Conservation (phyloP, 2,329 filamentous ascomycete genomes). For the Lasiodiplodia gonubiensis region DNA sequence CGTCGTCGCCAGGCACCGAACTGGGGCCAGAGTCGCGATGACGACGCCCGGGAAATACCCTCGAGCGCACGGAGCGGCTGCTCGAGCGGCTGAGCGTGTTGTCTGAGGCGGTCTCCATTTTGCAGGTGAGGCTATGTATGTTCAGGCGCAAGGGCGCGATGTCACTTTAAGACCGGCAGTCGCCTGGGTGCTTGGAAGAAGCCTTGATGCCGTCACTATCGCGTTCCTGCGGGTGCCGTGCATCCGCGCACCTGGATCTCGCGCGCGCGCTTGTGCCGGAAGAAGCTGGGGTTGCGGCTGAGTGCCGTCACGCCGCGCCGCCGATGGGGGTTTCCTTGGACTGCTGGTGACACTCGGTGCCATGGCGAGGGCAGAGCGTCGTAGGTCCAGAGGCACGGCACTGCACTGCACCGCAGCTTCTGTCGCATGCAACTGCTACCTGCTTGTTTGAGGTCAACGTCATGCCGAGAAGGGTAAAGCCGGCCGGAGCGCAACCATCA, state of each 20-base stretch:
- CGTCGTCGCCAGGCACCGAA: constrained; percentile 33
- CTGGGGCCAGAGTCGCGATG: constrained; percentile 39
- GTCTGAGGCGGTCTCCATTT: constrained; percentile 25
- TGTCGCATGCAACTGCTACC: constrained; percentile 13
- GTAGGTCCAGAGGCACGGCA: not conserved
- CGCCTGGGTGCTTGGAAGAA: constrained; percentile 5
- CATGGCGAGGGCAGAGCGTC: not conserved
- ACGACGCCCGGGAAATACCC: constrained; percentile 35
- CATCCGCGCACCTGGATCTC: constrained; percentile 7
- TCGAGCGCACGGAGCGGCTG: constrained; percentile 33
- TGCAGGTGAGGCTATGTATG: not conserved
- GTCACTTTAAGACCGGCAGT: constrained; percentile 10
- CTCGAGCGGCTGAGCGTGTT: constrained; percentile 24
- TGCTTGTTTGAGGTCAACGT: constrained; percentile 18
- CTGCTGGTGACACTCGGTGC: constrained; percentile 2
- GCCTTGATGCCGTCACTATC: constrained; percentile 16
- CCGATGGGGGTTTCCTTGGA: not conserved
- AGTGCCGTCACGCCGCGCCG: constrained; percentile 15
- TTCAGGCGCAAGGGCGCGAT: not conserved
- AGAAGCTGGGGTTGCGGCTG: constrained; percentile 19
- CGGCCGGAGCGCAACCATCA: not conserved
- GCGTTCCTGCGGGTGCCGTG: constrained; percentile 17
- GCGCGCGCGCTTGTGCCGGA: constrained; percentile 10
- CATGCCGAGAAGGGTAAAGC: constrained; percentile 23
- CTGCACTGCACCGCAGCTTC: not conserved